These are phyloP conservation scores for Starmerella bombicola DNA, from an alignment of 805 yeast genomes.

Conservation along the genomic window DNA sequence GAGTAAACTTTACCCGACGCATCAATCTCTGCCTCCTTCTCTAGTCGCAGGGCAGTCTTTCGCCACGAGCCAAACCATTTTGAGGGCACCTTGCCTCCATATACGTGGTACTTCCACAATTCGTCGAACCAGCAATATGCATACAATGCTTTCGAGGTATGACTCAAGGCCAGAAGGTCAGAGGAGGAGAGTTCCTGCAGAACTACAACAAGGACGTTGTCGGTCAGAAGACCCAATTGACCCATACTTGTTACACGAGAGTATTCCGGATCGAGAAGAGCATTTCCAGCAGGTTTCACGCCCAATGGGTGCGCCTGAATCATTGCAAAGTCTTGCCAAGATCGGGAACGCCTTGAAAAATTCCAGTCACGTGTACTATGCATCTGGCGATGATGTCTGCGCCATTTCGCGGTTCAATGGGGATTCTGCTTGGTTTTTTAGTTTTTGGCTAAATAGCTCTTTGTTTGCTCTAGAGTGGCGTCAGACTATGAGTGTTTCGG, in stretches of 20 bases:
- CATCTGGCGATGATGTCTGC: too few species aligned
- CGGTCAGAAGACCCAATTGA: constrained; percentile 39
- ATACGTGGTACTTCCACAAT: constrained; percentile 47
- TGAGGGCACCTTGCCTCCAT: constrained; percentile 25
- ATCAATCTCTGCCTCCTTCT: constrained; percentile 15
- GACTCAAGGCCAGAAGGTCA: constrained; percentile 43
- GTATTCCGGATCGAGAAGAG: constrained; percentile 29
- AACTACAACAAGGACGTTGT: constrained; percentile 49
- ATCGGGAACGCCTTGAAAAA: too few species aligned
- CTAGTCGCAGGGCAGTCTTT: constrained; percentile 38
- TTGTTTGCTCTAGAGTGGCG: too few species aligned
- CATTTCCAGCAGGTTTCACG: constrained; percentile 66
- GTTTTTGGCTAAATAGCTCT: constrained; percentile 1
- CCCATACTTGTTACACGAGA: constrained; percentile 15
- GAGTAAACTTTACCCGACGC: constrained; percentile 44
- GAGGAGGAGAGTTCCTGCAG: constrained; percentile 39
- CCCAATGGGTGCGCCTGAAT: constrained; percentile 52
- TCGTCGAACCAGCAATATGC: constrained; percentile 70
- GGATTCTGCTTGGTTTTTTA: too few species aligned
- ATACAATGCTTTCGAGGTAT: constrained; percentile 52
- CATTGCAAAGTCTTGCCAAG: constrained; percentile 1
- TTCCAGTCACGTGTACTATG: too few species aligned
- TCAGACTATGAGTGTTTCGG: too few species aligned
- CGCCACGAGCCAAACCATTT: constrained; percentile 79
- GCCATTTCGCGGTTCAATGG: too few species aligned